Percentiles rank a stretch among this genome's conserved stretches.
phyloP scores from a whole-genome alignment of 176 grass and related monocot genomes.

The Zea mays region DNA sequence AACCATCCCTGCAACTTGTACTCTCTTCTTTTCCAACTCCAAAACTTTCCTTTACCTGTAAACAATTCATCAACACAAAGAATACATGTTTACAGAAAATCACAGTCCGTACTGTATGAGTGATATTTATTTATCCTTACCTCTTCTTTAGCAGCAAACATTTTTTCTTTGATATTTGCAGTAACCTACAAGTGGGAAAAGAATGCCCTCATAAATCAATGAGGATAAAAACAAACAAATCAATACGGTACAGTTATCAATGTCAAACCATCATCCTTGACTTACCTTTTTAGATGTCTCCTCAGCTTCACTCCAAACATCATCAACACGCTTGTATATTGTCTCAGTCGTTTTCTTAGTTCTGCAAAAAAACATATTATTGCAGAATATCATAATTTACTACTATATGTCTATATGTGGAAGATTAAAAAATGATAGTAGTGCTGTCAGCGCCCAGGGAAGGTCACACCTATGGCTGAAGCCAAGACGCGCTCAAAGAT shows the following conservation, averaged over 20 bases:
- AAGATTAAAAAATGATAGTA: slow-evolving; percentile 22
- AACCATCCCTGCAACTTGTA: slow-evolving; percentile 42
- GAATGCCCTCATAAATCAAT: not conserved
- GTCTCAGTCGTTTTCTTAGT: slow-evolving; percentile 73
- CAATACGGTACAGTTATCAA: slow-evolving; percentile 13
- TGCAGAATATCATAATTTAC: not conserved
- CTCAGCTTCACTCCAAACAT: slow-evolving; percentile 82
- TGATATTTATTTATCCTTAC: slow-evolving; percentile 22
- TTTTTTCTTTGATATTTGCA: slow-evolving; percentile 61
- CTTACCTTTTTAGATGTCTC: slow-evolving; percentile 84
- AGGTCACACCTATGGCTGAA: too few relatives aligned
- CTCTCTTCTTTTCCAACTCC: slow-evolving; percentile 62
- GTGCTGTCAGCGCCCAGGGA: not conserved
- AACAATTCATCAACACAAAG: slow-evolving; percentile 33
- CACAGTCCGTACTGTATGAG: not conserved
- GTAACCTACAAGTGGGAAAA: slow-evolving; percentile 47
- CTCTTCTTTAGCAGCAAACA: slow-evolving; percentile 70
- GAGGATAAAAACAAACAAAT: slow-evolving; percentile 2
- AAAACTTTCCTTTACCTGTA: slow-evolving; percentile 67
- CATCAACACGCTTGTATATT: slow-evolving; percentile 79
- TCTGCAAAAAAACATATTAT: slow-evolving; percentile 27
- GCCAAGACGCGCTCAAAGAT: too few relatives aligned
- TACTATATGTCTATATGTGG: slow-evolving; percentile 5
- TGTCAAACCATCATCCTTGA: not conserved
- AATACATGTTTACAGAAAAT: not conserved